Base-by-base conservation (phyloP, 2,329 filamentous ascomycete species). In the Coniosporium tulheliwenetii region DNA sequence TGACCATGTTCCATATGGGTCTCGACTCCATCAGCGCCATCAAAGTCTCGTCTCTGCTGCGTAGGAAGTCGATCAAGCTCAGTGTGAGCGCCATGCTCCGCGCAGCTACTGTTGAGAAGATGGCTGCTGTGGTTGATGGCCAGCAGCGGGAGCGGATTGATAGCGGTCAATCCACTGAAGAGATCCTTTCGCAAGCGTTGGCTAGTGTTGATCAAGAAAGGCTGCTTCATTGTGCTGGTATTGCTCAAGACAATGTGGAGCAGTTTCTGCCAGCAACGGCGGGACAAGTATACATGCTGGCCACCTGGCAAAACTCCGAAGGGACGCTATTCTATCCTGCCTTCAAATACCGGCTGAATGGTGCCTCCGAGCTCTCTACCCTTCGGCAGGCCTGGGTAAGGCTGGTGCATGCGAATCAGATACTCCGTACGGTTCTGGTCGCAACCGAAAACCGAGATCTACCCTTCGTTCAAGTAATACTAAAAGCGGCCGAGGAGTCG, bases 1-100 rank as follows among this genome's bases (percentile, higher is more conserved):
- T 77, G 39, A 84, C 72, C 0, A 72, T 94, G 10, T 93, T 91
- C 57, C 79, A 91, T 46, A 69, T 95, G 1, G 87, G 87, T 0
- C 73, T 95, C 1, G 87, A 95, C 55, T 95, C 87, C 0, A 93
- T 95, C 56, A 89, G 80, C 47, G 81, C 85, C 1, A 91, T 95
- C 62, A 93, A 91, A 52, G 77, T 86, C 3, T 76, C 78, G 8
- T 72, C 79, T 0, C 64, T 86, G 7, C 63, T 95, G 3, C 77
- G 75, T 35, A 81, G 73, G 48, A 60, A 68, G 35, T 73, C 68
- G 0, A 59, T 94, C 7, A 58, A 62, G 10, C 57, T 93, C 1
- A 69, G 70, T 30, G 81, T 89, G 2, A 78, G 81, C 35, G 74
- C 84, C 33, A 74, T 94, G 50, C 62, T 93, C 2, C 73, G 65